Evolutionary conservation across 139 green algal genomes (phyloP).

Genomic region (Auxenochlorella pyrenoidosa): DNA sequence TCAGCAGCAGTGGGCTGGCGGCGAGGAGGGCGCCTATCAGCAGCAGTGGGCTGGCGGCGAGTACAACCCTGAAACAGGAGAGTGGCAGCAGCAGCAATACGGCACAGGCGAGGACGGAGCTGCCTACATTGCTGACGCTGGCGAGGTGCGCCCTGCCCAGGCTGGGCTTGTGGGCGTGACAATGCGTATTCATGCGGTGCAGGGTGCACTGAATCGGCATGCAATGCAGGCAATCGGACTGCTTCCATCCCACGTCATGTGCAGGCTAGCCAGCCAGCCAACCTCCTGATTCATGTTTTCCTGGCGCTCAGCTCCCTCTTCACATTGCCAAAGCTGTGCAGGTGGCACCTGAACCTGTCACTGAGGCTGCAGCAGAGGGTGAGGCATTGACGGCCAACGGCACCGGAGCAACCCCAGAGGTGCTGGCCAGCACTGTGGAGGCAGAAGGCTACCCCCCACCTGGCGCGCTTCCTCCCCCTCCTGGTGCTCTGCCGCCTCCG

Average conservation of each 20-base stretch:
- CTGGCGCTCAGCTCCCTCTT: not conserved
- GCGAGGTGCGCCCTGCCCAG: not conserved
- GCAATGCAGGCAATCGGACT: no score
- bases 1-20: not conserved
- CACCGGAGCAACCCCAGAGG: no score
- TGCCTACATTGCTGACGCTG: not conserved
- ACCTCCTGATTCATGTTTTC: not conserved
- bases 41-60: not conserved
- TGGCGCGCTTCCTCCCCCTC: not conserved
- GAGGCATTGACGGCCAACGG: not conserved
- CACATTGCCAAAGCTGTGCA: no score
- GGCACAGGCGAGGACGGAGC: not conserved
- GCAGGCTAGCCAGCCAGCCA: no score
- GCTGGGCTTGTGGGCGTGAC: not conserved
- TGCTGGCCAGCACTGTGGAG: no score
- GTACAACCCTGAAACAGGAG: not conserved
- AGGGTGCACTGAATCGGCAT: no score
- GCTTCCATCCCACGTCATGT: no score
- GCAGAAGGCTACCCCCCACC: not conserved
- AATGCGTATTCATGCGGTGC: not conserved
- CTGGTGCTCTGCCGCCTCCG: not conserved
- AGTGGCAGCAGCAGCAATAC: slow-evolving; percentile 2
- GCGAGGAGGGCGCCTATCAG: not conserved
- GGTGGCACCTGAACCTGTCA: not conserved
- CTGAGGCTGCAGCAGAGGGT: not conserved